phyloP scores from a whole-genome alignment of 495 filamentous ascomycete species.

The Xanthoparmelia taractica region DNA sequence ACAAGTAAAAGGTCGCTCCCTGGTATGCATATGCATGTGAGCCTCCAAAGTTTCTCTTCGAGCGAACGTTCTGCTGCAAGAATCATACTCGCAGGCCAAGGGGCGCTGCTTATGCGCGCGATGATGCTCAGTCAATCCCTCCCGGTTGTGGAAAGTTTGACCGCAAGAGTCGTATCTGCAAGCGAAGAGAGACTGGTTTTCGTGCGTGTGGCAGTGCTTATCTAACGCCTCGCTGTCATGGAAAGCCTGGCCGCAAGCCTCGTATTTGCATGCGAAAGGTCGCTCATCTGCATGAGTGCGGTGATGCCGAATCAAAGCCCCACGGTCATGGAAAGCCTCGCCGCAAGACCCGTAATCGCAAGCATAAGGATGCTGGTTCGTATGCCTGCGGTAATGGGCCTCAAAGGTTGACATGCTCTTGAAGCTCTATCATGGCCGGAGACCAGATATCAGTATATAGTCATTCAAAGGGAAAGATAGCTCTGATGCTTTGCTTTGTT shows the following conservation, averaged over 20 bases:
- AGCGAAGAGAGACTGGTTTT: neutral
- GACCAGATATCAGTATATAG: neutral
- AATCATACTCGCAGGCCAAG: neutral
- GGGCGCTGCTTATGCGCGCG: neutral
- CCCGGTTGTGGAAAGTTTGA: neutral
- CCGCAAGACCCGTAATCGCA: neutral
- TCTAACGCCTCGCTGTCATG: neutral
- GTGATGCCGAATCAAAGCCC: neutral
- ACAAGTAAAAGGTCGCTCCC: neutral
- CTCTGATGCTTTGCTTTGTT: neutral
- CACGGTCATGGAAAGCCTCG: neutral
- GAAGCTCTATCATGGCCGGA: neutral
- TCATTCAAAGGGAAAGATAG: neutral
- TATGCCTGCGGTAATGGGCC: neutral
- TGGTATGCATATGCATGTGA: neutral
- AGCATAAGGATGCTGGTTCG: too few species aligned
- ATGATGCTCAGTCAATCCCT: neutral
- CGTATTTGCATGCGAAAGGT: neutral
- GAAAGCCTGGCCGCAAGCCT: neutral
- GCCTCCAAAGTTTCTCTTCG: neutral
- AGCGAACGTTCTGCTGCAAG: conserved; percentile 4
- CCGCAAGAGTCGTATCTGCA: conserved; percentile 1
- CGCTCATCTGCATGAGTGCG: neutral
- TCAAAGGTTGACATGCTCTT: neutral
- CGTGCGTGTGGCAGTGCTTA: neutral